These are phyloP conservation scores for Phytophthora pinifolia DNA, from an alignment of 352 stramenopile genomes.

Conservation along the genomic window DNA sequence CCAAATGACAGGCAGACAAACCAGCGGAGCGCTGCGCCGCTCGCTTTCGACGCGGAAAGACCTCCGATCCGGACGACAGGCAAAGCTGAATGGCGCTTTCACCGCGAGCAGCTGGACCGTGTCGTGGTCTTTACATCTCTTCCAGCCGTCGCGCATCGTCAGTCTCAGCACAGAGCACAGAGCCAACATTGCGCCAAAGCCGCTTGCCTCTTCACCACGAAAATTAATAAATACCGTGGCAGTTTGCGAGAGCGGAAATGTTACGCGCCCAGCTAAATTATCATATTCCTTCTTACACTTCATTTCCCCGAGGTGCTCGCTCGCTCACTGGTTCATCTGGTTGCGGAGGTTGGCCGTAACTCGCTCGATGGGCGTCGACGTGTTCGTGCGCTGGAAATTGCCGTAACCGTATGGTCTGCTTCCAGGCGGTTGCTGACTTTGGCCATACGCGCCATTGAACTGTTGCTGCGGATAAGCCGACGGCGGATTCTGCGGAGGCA, in stretches of 20 bases:
- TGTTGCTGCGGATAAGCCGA: slow-evolving; percentile 22
- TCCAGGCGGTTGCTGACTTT: slow-evolving; percentile 14
- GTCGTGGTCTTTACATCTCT: too few species aligned
- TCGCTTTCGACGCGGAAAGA: slow-evolving; percentile 13
- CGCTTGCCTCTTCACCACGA: too few species aligned
- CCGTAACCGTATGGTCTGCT: slow-evolving; percentile 21
- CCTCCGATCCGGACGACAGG: slow-evolving; percentile 14
- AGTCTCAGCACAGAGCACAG: slow-evolving; percentile 7
- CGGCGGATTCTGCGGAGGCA: slow-evolving; percentile 12
- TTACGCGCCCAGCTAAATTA: slow-evolving; percentile 16
- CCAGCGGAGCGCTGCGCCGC: slow-evolving; percentile 2
- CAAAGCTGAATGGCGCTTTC: slow-evolving; percentile 18
- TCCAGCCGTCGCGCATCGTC: slow-evolving; percentile 20
- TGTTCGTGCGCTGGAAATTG: slow-evolving; percentile 22
- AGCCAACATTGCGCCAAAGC: not conserved
- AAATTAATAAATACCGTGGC: slow-evolving; percentile 15
- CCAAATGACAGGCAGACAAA: slow-evolving; percentile 15
- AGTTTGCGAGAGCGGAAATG: slow-evolving; percentile 10
- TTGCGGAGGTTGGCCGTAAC: slow-evolving; percentile 35
- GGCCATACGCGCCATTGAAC: slow-evolving; percentile 16
- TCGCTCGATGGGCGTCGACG: slow-evolving; percentile 29
- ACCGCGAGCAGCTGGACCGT: slow-evolving; percentile 23
- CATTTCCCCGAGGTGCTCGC: slow-evolving; percentile 1
- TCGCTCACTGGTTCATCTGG: slow-evolving; percentile 29
- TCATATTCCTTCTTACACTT: slow-evolving; percentile 5